Conservation (phyloP, 192 early-diverging fungal species). For the Kappamyces sp. region DNA sequence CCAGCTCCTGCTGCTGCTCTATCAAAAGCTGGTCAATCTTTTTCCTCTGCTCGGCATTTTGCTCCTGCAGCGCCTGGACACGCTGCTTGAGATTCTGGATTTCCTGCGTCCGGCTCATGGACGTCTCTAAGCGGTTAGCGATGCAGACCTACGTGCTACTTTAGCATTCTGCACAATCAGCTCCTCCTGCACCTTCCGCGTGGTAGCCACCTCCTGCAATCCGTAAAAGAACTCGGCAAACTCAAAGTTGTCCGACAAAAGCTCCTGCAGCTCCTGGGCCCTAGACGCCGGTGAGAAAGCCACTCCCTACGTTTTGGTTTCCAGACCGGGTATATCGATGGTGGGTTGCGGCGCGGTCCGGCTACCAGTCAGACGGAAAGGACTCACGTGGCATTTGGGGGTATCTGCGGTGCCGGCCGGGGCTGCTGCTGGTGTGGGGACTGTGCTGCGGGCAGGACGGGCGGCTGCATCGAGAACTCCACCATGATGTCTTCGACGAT, state of each 20-base stretch:
- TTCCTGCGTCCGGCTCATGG: constrained; percentile 14
- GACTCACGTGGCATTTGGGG: too few species aligned
- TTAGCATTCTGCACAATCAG: constrained; percentile 17
- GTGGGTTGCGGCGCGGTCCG: background rate
- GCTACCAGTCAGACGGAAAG: too few species aligned
- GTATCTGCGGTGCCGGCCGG: too few species aligned
- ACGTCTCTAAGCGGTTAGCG: constrained; percentile 6
- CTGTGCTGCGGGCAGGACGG: background rate
- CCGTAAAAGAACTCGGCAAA: constrained; percentile 21
- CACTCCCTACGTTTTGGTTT: constrained; percentile 12
- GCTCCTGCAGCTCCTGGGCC: constrained; percentile 23
- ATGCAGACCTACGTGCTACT: constrained; percentile 18
- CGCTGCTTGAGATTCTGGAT: constrained; percentile 13
- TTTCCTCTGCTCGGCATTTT: constrained; percentile 1
- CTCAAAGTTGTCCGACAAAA: constrained; percentile 20
- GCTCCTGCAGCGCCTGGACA: constrained; percentile 9
- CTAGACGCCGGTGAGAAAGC: background rate
- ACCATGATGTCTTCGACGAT: constrained; percentile 50
- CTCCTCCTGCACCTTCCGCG: constrained; percentile 20
- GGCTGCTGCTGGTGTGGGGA: background rate
- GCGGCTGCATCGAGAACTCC: constrained; percentile 29
- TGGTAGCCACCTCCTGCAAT: constrained; percentile 17
- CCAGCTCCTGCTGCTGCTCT: constrained; percentile 11
- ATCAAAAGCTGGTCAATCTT: constrained; percentile 9
- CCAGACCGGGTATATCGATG: constrained; percentile 16